phyloP scores from a whole-genome alignment of 2,329 filamentous ascomycete species.

The Pseudogymnoascus sp. region DNA sequence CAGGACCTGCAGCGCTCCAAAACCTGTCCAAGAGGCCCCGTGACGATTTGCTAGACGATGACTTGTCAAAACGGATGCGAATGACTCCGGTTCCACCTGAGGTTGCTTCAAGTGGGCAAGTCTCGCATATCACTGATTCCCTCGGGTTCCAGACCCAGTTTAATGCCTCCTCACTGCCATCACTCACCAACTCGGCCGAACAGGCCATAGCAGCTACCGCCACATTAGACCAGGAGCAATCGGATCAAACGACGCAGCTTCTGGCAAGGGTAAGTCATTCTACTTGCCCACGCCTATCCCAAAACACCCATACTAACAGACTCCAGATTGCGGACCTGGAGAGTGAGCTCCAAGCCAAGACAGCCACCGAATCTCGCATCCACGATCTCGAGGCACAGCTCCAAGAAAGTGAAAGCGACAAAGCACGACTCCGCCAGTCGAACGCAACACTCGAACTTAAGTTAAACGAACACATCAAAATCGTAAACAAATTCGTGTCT shows the following conservation, averaged over 20 bases:
- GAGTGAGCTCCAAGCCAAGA: neutral
- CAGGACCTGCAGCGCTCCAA: neutral
- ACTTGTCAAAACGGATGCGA: slow-evolving; percentile 9
- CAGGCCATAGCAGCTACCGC: slow-evolving; percentile 5
- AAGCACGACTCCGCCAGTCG: slow-evolving; percentile 34
- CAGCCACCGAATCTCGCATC: slow-evolving; percentile 25
- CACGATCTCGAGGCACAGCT: slow-evolving; percentile 30
- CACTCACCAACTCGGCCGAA: neutral
- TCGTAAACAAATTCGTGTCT: slow-evolving; percentile 38
- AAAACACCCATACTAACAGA: neutral
- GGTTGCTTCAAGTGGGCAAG: neutral
- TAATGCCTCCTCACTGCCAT: neutral
- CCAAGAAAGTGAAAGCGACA: slow-evolving; percentile 23
- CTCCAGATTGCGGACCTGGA: slow-evolving; percentile 33
- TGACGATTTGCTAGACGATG: neutral
- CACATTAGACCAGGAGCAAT: slow-evolving; percentile 8
- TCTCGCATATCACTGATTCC: slow-evolving; percentile 10
- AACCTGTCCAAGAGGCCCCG: slow-evolving; percentile 16
- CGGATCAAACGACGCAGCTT: slow-evolving; percentile 12
- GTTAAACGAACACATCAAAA: slow-evolving; percentile 39
- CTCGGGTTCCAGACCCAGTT: slow-evolving; percentile 4
- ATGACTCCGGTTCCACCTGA: slow-evolving; percentile 12
- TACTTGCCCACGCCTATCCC: neutral
- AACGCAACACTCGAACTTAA: slow-evolving; percentile 39
- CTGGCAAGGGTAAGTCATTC: slow-evolving; percentile 23